These are phyloP conservation scores for Talaromyces sp. DNA, from an alignment of 2,329 filamentous ascomycete genomes.

Conservation along the genomic window DNA sequence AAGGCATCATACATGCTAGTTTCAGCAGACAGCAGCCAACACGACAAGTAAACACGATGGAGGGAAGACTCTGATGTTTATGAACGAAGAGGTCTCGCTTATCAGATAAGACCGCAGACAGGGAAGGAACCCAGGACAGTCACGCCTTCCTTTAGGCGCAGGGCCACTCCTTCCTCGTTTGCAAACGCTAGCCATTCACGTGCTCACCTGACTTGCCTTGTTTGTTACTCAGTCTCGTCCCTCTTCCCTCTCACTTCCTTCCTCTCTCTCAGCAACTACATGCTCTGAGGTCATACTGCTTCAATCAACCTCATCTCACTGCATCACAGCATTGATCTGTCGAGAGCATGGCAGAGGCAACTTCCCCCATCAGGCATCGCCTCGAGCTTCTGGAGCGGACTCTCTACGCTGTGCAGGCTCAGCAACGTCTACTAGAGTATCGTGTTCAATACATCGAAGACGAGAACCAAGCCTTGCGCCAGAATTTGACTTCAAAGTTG, in stretches of 20 bases:
- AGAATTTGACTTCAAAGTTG: neutral
- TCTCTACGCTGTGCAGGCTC: constrained; percentile 12
- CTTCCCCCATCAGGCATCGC: constrained; percentile 7
- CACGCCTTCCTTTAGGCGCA: neutral
- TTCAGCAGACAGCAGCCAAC: too few relatives aligned
- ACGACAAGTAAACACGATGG: too few relatives aligned
- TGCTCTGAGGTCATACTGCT: too few relatives aligned
- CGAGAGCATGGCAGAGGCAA: constrained; percentile 1
- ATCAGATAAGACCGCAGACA: neutral
- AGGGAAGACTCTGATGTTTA: too few relatives aligned
- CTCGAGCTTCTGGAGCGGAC: constrained; percentile 12
- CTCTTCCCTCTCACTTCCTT: neutral
- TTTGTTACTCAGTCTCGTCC: neutral
- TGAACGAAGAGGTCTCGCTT: neutral
- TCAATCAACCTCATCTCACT: neutral
- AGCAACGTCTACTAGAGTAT: constrained; percentile 14
- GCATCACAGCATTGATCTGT: neutral
- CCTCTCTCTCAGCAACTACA: neutral
- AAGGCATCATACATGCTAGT: too few relatives aligned
- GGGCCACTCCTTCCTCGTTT: neutral
- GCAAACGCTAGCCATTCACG: neutral
- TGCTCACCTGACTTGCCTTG: neutral
- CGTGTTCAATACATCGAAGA: constrained; percentile 12
- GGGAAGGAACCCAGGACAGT: too few relatives aligned
- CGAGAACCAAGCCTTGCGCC: neutral